Base-by-base conservation (phyloP, 768 basidiomycete species). In the Trichaptum fuscoviolaceum region DNA sequence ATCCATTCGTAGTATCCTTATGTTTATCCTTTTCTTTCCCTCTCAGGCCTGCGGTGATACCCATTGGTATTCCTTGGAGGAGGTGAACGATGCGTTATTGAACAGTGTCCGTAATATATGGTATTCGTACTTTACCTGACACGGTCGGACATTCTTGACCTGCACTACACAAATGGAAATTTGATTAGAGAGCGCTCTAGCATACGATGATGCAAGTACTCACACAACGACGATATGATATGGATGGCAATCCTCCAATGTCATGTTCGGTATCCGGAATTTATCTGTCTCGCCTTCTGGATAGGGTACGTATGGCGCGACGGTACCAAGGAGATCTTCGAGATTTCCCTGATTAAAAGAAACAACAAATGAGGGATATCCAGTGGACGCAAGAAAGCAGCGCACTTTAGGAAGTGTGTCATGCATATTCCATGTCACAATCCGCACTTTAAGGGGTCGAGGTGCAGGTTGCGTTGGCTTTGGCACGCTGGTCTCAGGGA, bases 341-440 rank as follows among this genome's bases (percentile, higher is more conserved):
- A 93, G 73, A 71, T 93, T 85, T 7, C 91, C 91, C 90, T 92
- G 65, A 20, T 24, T 58, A 36, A n/a, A 52, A 24, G 25, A 67
- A 68, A 65, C 64, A 42, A 64, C 63, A 67, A 42, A 20, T 25
- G 62, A n/a, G 60, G 60, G 34, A 36, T 60, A 42, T 57, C 57
- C 61, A 18, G 52, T n/a, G 17, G 34, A n/a, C 25, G 18, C 30
- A 30, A 30, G 30, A 30, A 30, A 36, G 30, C 15, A 20, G 67
- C 73, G 18, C 30, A 87, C 90, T 83, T 90, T 92, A 34, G 91
- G 91, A 6, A 92, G 72, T 0, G 88, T 88, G 69, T 92, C 90
- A 69, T 93, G 89, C 91, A 93, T 93, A 69, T 93, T 93, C 91
- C 91, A 93, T 42, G 89, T 89, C 35, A 92, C 63, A 61, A 92